A percentile compares a stretch with the other conserved stretches of the same genome.
phyloP scores from a whole-genome alignment of 2,329 filamentous ascomycete species.

The Phialophora macrospora region DNA sequence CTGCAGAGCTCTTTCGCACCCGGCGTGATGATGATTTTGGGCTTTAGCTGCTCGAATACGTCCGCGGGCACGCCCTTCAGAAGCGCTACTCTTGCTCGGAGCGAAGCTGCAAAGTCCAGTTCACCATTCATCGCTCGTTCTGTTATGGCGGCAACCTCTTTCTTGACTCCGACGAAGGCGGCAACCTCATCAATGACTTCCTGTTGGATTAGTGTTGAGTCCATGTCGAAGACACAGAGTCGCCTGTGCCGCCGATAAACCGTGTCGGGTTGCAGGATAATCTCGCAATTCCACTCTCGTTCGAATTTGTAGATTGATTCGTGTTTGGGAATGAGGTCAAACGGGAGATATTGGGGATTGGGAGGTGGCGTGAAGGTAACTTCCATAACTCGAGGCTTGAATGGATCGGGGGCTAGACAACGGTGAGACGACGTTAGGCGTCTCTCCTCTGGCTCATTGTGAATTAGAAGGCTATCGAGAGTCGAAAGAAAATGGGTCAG shows the following conservation, averaged over 20 bases:
- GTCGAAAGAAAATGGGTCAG: conserved; percentile 61
- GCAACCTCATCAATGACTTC: conserved; percentile 98
- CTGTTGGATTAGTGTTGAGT: conserved; percentile 94
- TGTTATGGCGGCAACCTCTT: conserved; percentile 83
- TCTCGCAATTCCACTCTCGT: conserved; percentile 85
- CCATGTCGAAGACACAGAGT: conserved; percentile 97
- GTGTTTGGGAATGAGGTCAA: conserved; percentile 75
- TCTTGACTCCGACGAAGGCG: conserved; percentile 78
- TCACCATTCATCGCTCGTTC: conserved; percentile 94
- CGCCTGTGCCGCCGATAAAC: conserved; percentile 80
- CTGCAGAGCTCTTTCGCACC: conserved; percentile 76
- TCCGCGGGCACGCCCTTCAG: conserved; percentile 78
- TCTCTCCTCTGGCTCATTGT: conserved; percentile 50
- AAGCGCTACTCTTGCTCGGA: conserved; percentile 78
- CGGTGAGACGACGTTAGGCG: conserved; percentile 53
- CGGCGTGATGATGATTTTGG: conserved; percentile 76
- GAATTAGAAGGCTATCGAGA: conserved; percentile 50
- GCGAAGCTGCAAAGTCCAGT: conserved; percentile 83
- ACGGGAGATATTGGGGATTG: conserved; percentile 54
- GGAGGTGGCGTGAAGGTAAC: conserved; percentile 57
- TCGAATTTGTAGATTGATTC: conserved; percentile 84
- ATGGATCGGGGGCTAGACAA: conserved; percentile 49
- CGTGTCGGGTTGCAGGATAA: conserved; percentile 74
- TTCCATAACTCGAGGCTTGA: conserved; percentile 57
- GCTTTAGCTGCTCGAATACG: conserved; percentile 78